Base-by-base conservation (phyloP, 2,329 filamentous ascomycete genomes). In the Corynespora cassiicola region DNA sequence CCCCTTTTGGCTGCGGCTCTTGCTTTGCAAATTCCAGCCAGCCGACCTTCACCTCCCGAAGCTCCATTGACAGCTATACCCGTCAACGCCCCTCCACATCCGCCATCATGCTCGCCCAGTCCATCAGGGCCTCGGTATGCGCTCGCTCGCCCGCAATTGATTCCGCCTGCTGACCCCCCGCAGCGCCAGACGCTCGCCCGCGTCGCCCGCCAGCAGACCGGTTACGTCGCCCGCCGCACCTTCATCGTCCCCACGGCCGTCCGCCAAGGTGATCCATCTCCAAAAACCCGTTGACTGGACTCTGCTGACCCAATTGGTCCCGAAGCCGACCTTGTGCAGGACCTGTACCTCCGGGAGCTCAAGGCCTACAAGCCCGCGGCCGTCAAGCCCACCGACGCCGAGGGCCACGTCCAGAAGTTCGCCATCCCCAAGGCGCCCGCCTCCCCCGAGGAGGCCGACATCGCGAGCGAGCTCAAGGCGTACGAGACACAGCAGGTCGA, bases 401-500 rank as follows among this genome's bases (percentile, higher is more conserved):
- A 92, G 60, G 91, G 89, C 69, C 87, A 95, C 62, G 94, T 97
- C 62, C 88, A 94, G 72, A 88, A 84, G 71, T 99, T 97, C 80
- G 68, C 70, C 65, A 70, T 86, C 53, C 94, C 94, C 63, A 84
- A 87, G 72, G 74, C 90, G 42, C 92, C 94, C 65, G 75, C 81
- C 68, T 95, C 90, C 22, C 94, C 94, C 69, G 94, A 97, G 76
- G 92, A 97, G 81, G 76, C 86, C 74, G 88, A 96, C 75, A 87
- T 99, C 52, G 90, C 91, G 68, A 87, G 82, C 73, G 92, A 89
- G 73, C 77, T 99, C 71, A 87, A 94, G 78, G 86, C 90, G 70
- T 99, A 99, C 82, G 92, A 97, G 82, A 82, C 76, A 70, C 90
- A 95, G 80, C 82, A 86, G 61, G 91, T 96, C 58, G 94, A 99